Percentiles rank a stretch among this genome's conserved stretches.
Evolutionary conservation across 1,139 yeast genomes (phyloP).

Genomic region (Nadsonia starkeyi-henricii): DNA sequence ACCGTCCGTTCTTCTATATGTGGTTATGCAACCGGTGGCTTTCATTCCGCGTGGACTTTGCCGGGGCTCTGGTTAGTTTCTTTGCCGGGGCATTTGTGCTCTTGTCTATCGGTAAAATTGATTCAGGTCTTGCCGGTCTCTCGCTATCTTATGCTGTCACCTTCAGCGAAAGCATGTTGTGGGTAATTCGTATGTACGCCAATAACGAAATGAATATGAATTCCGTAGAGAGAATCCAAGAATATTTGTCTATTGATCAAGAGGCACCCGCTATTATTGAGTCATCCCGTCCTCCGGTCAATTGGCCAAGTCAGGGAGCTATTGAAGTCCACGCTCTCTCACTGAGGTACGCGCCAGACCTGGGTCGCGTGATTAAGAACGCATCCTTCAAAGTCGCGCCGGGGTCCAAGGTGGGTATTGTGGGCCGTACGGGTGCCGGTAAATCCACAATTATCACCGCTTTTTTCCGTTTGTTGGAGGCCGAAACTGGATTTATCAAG

Average conservation of each 20-base stretch:
- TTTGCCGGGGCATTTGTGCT: conserved; percentile 71
- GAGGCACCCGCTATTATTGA: conserved; percentile 55
- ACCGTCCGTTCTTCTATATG: conserved; percentile 76
- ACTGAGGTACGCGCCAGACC: conserved; percentile 72
- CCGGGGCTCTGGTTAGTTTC: conserved; percentile 74
- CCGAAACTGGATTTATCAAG: conserved; percentile 65
- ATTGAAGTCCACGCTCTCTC: conserved; percentile 66
- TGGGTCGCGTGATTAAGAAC: conserved; percentile 54
- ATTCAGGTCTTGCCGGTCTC: conserved; percentile 92
- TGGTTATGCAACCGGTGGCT: conserved; percentile 96
- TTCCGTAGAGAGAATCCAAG: conserved; percentile 81
- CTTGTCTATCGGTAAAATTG: conserved; percentile 47
- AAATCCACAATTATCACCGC: conserved; percentile 94
- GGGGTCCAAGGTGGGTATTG: conserved; percentile 81
- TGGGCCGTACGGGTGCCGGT: conserved; percentile 98
- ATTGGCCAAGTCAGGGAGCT: conserved; percentile 79
- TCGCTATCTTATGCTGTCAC: conserved; percentile 84
- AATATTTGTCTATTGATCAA: conserved; percentile 69
- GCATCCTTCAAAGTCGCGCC: conserved; percentile 69
- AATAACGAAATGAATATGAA: conserved; percentile 90
- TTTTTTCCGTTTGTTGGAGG: conserved; percentile 80
- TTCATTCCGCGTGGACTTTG: conserved; percentile 54
- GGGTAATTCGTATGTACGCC: conserved; percentile 86
- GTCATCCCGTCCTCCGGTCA: conserved; percentile 49
- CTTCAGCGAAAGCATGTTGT: conserved; percentile 75